Evolutionary conservation across 2,329 filamentous ascomycete genomes (phyloP).

Genomic region (Whalleya microplaca): DNA sequence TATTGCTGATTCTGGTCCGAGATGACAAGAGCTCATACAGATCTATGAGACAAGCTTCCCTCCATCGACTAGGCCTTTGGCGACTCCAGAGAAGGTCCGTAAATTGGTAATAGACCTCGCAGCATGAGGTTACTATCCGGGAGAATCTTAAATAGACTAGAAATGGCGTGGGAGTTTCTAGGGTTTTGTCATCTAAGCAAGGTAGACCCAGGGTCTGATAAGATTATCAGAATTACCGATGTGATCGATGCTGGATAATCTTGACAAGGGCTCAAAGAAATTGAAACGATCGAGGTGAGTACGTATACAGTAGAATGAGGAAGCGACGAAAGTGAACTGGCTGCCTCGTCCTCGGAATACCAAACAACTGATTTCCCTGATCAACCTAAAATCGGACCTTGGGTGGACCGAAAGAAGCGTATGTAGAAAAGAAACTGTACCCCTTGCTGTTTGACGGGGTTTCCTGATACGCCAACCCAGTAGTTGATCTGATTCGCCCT

Average conservation of each 20-base stretch:
- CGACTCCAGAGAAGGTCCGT: too few species aligned
- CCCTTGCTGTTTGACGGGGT: slow-evolving; percentile 26
- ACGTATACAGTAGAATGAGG: slow-evolving; percentile 45
- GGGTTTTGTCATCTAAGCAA: slow-evolving; percentile 29
- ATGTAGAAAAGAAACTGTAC: slow-evolving; percentile 16
- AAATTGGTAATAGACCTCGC: neutral
- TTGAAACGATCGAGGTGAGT: too few species aligned
- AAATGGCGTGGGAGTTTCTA: slow-evolving; percentile 24
- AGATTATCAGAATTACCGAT: slow-evolving; percentile 38
- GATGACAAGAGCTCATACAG: too few species aligned
- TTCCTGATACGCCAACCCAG: slow-evolving; percentile 32
- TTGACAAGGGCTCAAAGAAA: slow-evolving; percentile 41
- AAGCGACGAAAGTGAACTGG: slow-evolving; percentile 1
- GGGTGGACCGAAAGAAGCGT: slow-evolving; percentile 22
- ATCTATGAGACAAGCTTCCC: too few species aligned
- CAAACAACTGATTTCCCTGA: slow-evolving; percentile 25
- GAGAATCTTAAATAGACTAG: slow-evolving; percentile 1
- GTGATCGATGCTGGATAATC: slow-evolving; percentile 46
- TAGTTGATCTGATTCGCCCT: slow-evolving; percentile 27
- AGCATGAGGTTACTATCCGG: slow-evolving; percentile 4
- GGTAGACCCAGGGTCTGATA: slow-evolving; percentile 20
- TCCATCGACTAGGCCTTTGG: too few species aligned
- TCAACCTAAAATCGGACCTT: slow-evolving; percentile 18
- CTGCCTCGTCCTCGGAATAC: slow-evolving; percentile 11
- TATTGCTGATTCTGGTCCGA: too few species aligned